phyloP scores from a whole-genome alignment of 208 protist genomes.

The Trypanosomatidae sp. region DNA sequence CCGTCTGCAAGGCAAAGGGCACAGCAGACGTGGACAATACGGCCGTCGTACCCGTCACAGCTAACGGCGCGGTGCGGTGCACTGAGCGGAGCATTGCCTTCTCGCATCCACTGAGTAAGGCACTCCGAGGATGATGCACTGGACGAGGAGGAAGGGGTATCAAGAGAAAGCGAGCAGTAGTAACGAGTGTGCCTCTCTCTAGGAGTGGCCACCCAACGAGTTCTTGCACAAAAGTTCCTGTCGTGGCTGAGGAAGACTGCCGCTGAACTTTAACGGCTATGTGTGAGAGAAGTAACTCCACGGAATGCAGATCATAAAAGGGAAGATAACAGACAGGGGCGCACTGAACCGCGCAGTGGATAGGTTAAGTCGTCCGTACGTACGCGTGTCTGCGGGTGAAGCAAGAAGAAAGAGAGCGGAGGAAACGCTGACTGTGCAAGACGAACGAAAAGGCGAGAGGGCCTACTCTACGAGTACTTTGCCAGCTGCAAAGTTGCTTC shows the following conservation, averaged over 20 bases:
- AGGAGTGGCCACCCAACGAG: neutral
- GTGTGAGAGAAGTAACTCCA: no score
- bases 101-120: neutral
- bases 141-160: neutral
- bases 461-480: neutral
- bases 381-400: neutral
- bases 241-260: no score
- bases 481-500: neutral
- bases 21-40: conserved; percentile 4
- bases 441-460: neutral
- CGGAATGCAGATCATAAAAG: no score
- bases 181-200: neutral
- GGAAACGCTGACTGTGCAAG: neutral
- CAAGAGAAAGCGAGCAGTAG: neutral
- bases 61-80: conserved; percentile 14
- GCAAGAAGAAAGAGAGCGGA: neutral
- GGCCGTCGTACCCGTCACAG: conserved; percentile 3
- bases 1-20: conserved; percentile 21
- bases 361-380: no score
- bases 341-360: no score
- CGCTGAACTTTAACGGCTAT: no score
- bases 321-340: no score
- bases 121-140: neutral
- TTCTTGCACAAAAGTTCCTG: no score
- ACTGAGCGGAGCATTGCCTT: conserved; percentile 25